Percentiles rank a stretch among this genome's conserved stretches.
Conservation (phyloP, 768 basidiomycete genomes). For the Termitomyces sp. region DNA sequence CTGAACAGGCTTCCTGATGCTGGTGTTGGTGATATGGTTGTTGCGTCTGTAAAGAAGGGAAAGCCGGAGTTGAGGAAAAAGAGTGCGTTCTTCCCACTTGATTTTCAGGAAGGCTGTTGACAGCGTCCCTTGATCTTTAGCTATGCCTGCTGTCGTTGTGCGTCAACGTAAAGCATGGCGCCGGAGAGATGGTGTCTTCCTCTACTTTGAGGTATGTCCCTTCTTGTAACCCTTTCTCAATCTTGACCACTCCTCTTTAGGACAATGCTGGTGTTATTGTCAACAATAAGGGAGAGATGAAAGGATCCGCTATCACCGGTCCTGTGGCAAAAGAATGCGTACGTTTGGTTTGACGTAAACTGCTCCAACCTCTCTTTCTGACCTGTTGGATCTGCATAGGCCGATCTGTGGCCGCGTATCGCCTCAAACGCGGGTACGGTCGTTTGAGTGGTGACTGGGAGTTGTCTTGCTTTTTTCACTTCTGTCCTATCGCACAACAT, state of each 20-base stretch:
- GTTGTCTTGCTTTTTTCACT: constrained; percentile 10
- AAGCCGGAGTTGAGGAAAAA: constrained; percentile 99
- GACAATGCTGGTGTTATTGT: constrained; percentile 97
- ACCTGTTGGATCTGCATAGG: constrained; percentile 36
- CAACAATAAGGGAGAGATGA: constrained; percentile 99
- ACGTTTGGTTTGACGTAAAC: constrained; percentile 26
- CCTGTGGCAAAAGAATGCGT: constrained; percentile 99
- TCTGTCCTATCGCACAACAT: constrained; percentile 14
- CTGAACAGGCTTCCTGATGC: constrained; percentile 97
- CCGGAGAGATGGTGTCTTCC: constrained; percentile 96
- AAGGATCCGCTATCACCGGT: constrained; percentile 94
- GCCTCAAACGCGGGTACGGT: constrained; percentile 98
- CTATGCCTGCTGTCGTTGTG: constrained; percentile 95
- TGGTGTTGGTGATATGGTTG: constrained; percentile 92
- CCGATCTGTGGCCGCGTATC: constrained; percentile 98
- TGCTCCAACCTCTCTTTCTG: not conserved
- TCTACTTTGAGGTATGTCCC: constrained; percentile 84
- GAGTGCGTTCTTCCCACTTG: constrained; percentile 52
- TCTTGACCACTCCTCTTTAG: constrained; percentile 25
- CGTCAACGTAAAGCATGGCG: constrained; percentile 99
- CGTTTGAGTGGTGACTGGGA: constrained; percentile 50
- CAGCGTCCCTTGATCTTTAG: constrained; percentile 33
- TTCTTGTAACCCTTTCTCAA: not conserved
- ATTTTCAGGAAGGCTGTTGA: constrained; percentile 7
- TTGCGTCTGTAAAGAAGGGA: constrained; percentile 98